Percentiles rank a stretch among this genome's conserved stretches.
phyloP scores from a whole-genome alignment of 331 rosid genomes.

The Saraca asoca region DNA sequence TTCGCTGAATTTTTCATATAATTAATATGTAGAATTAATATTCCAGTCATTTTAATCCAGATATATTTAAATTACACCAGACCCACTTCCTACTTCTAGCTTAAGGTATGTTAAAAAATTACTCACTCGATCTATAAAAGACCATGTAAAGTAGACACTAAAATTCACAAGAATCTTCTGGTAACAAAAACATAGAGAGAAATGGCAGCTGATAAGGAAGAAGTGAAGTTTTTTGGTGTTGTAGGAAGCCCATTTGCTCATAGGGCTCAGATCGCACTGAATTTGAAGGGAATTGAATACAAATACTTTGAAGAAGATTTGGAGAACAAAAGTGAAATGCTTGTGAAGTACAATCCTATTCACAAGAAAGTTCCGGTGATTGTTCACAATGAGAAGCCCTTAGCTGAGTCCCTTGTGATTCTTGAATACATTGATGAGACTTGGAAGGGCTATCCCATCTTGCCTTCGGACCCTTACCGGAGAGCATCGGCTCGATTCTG shows the following conservation, averaged over 20 bases:
- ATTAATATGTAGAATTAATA: too few relatives aligned
- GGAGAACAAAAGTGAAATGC: not conserved
- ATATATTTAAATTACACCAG: too few relatives aligned
- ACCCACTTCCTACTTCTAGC: too few relatives aligned
- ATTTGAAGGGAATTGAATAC: conserved; percentile 1
- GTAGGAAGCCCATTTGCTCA: conserved; percentile 34
- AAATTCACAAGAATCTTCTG: too few relatives aligned
- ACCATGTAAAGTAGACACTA: too few relatives aligned
- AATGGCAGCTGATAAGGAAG: conserved; percentile 31
- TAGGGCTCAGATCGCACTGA: conserved; percentile 42
- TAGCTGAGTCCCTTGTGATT: conserved; percentile 3
- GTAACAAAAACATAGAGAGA: too few relatives aligned
- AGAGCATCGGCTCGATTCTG: conserved; percentile 40
- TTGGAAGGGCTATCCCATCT: not conserved
- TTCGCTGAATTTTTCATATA: too few relatives aligned
- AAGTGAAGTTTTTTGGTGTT: conserved; percentile 31
- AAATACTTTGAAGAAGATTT: conserved; percentile 4
- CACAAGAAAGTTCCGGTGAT: conserved; percentile 9
- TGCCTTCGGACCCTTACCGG: not conserved
- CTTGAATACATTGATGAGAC: conserved; percentile 10
- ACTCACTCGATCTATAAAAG: too few relatives aligned
- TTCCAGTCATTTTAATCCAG: too few relatives aligned
- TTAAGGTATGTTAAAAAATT: too few relatives aligned
- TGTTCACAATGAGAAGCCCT: conserved; percentile 10
- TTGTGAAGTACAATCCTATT: conserved; percentile 21